Percentiles rank a stretch among this genome's conserved stretches.
Conservation (phyloP, 257 asterid species). For the Salvia miltiorrhiza region DNA sequence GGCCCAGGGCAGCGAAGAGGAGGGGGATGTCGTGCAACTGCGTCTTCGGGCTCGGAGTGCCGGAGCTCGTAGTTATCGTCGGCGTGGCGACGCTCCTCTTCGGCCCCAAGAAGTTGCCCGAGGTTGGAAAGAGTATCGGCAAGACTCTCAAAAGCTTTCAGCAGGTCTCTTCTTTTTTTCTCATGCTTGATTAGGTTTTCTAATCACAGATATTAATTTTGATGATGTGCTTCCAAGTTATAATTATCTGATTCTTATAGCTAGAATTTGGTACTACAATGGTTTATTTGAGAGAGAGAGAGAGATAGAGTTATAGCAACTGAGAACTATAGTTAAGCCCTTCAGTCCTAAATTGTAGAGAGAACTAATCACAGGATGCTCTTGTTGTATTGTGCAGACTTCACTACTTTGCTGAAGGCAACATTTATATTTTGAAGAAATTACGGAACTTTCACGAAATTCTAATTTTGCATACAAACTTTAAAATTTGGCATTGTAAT, state of each 20-base stretch:
- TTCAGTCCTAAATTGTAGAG: background rate
- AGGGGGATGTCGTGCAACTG: slow-evolving; percentile 63
- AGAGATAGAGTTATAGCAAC: background rate
- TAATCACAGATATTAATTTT: background rate
- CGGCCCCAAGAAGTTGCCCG: slow-evolving; percentile 83
- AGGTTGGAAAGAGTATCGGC: slow-evolving; percentile 74
- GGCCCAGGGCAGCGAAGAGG: slow-evolving; percentile 23
- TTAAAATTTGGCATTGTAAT: no score
- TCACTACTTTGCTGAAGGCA: background rate
- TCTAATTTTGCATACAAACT: no score
- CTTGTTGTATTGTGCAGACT: background rate
- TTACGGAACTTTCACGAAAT: no score
- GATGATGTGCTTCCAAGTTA: background rate
- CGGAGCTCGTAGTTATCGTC: slow-evolving; percentile 78
- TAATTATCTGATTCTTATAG: background rate
- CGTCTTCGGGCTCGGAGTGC: slow-evolving; percentile 85
- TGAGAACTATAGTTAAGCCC: background rate
- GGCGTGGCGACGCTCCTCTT: slow-evolving; percentile 73
- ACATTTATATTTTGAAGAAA: no score
- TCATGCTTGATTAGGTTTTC: background rate
- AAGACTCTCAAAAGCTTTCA: slow-evolving; percentile 84
- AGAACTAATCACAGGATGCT: background rate
- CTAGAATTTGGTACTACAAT: background rate
- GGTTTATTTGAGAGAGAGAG: background rate
- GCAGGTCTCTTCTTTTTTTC: slow-evolving; percentile 38